Evolutionary conservation across 23 red algal species (phyloP).

Genomic region (Cyanidioschyzon merolae): DNA sequence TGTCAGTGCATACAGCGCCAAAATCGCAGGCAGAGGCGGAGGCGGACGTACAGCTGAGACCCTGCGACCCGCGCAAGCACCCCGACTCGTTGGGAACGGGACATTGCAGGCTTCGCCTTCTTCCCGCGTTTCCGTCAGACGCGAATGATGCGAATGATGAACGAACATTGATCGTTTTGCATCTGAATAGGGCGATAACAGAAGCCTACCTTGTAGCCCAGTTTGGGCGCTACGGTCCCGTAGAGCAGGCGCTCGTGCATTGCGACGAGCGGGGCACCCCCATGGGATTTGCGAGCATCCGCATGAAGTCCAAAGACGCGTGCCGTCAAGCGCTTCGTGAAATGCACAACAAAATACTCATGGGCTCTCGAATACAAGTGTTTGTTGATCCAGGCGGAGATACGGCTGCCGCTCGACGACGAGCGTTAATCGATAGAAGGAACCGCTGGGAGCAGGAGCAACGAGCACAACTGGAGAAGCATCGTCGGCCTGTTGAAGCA

Average conservation of each 20-base stretch:
- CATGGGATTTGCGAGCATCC: slow-evolving; percentile 5
- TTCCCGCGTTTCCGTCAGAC: not conserved
- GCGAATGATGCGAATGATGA: slow-evolving; percentile 2
- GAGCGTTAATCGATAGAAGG: not conserved
- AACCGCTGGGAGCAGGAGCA: not conserved
- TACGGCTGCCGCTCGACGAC: not conserved
- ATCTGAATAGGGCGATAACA: not conserved
- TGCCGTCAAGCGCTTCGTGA: not conserved
- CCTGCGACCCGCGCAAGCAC: not conserved
- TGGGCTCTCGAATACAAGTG: not conserved
- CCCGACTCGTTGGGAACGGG: not conserved
- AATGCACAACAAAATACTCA: slow-evolving; percentile 5
- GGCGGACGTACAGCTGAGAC: not conserved
- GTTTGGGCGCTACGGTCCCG: slow-evolving; percentile 1
- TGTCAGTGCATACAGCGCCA: not conserved
- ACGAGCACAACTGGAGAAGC: not conserved
- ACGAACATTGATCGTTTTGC: not conserved
- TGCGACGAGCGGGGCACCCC: not conserved
- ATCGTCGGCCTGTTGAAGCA: no score
- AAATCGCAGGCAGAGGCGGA: not conserved
- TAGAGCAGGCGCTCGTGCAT: not conserved
- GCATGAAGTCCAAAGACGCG: not conserved
- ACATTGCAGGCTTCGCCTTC: not conserved
- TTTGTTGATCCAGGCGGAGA: not conserved
- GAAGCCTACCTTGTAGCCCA: not conserved